Conservation (phyloP, 208 protist species). For the Angomonas ambiguus region DNA sequence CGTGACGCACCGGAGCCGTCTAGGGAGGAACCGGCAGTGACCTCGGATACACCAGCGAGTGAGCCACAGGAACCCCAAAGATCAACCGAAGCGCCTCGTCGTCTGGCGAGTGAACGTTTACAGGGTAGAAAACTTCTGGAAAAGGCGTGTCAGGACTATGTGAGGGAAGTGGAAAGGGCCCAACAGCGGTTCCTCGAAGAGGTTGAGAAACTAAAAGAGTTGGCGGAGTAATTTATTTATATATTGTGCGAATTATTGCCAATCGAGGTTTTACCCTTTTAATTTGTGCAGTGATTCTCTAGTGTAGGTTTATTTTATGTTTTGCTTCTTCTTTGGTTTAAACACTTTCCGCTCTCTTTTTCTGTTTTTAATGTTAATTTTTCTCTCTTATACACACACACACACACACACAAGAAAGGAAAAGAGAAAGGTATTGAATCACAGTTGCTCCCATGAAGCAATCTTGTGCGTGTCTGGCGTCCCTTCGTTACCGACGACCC, state of each 20-base stretch:
- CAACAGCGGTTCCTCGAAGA: background rate
- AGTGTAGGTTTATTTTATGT: background rate
- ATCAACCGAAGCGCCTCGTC: background rate
- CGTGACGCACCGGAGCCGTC: background rate
- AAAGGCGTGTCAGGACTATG: background rate
- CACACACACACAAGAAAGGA: too few species aligned
- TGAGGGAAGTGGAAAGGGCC: background rate
- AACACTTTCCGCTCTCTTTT: slow-evolving; percentile 10
- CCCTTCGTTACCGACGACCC: slow-evolving; percentile 46
- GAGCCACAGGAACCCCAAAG: background rate
- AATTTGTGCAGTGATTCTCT: background rate
- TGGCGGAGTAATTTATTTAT: background rate
- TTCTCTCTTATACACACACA: too few species aligned
- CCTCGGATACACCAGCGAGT: background rate
- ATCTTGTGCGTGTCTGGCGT: slow-evolving; percentile 27
- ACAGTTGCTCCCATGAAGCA: background rate
- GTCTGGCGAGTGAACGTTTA: background rate
- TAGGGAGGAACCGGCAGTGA: background rate
- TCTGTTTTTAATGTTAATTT: slow-evolving; percentile 9
- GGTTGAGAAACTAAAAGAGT: background rate
- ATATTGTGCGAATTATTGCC: background rate
- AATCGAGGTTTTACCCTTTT: background rate
- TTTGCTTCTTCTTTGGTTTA: background rate
- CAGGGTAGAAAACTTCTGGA: background rate
- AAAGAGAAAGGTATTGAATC: too few species aligned